These are phyloP conservation scores for Nemania sp. DNA, from an alignment of 2,329 filamentous ascomycete genomes.

Conservation along the genomic window DNA sequence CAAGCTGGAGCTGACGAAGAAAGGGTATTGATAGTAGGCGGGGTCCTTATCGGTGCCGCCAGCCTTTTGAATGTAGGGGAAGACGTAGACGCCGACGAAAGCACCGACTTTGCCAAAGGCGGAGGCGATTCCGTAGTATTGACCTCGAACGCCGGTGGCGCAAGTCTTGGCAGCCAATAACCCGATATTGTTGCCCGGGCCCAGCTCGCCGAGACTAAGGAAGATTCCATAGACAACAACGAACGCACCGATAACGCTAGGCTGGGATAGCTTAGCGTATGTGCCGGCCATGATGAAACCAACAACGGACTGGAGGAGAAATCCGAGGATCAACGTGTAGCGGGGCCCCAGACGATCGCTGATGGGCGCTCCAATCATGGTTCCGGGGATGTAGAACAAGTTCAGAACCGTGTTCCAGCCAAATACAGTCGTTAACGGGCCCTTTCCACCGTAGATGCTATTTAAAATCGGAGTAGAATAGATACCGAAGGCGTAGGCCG, in stretches of 20 bases:
- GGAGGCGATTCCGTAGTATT: conserved; percentile 71
- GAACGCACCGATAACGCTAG: conserved; percentile 71
- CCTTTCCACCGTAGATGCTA: conserved; percentile 61
- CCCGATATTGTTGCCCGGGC: conserved; percentile 90
- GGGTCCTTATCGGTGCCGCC: conserved; percentile 52
- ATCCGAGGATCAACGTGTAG: conserved; percentile 71
- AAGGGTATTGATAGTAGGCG: conserved; percentile 78
- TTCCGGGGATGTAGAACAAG: conserved; percentile 85
- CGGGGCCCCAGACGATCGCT: conserved; percentile 80
- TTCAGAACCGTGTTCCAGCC: conserved; percentile 91
- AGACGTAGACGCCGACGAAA: conserved; percentile 84
- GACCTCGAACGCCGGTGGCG: conserved; percentile 82
- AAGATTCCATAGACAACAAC: conserved; percentile 81
- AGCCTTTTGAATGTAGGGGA: conserved; percentile 70
- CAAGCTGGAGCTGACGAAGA: conserved; percentile 79
- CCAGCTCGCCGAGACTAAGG: conserved; percentile 75
- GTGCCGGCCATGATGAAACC: conserved; percentile 88
- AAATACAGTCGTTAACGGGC: conserved; percentile 74
- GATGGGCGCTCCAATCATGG: conserved; percentile 73
- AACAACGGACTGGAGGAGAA: conserved; percentile 72
- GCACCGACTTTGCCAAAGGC: conserved; percentile 77
- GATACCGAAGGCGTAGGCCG: conserved; percentile 80
- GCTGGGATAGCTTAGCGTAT: conserved; percentile 69
- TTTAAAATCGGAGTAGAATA: conserved; percentile 77
- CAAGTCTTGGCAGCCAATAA: conserved; percentile 84